Evolutionary conservation across 2,329 filamentous ascomycete genomes (phyloP).

Genomic region (Hymenoscyphus albidus): DNA sequence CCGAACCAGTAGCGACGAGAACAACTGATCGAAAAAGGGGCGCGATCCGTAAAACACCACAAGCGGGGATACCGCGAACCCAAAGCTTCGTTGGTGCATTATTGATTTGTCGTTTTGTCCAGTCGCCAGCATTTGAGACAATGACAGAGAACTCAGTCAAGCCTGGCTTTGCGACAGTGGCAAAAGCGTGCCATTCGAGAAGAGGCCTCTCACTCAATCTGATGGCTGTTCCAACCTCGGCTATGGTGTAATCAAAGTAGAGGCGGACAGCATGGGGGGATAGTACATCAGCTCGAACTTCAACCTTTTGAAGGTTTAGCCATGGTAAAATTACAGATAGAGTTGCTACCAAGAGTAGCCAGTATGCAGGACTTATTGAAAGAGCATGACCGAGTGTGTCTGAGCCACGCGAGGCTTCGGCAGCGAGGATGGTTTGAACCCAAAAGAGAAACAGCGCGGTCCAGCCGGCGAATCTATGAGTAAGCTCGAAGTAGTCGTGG

Average conservation of each 20-base stretch:
- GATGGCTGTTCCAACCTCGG: slow-evolving; percentile 52
- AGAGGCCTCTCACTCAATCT: slow-evolving; percentile 61
- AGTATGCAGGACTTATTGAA: slow-evolving; percentile 53
- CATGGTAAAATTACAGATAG: slow-evolving; percentile 67
- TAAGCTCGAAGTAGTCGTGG: slow-evolving; percentile 68
- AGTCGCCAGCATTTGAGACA: slow-evolving; percentile 71
- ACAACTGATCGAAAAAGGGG: slow-evolving; percentile 62
- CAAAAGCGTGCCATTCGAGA: slow-evolving; percentile 72
- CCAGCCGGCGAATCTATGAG: slow-evolving; percentile 74
- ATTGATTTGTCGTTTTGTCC: slow-evolving; percentile 62
- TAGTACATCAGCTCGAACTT: slow-evolving; percentile 61
- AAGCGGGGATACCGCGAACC: slow-evolving; percentile 50
- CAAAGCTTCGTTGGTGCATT: slow-evolving; percentile 59
- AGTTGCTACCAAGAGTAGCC: slow-evolving; percentile 65
- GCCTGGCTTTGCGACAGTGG: slow-evolving; percentile 31
- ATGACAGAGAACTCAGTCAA: slow-evolving; percentile 59
- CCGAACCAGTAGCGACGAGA: slow-evolving; percentile 68
- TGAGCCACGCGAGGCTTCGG: slow-evolving; percentile 39
- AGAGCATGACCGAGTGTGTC: slow-evolving; percentile 35
- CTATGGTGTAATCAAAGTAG: slow-evolving; percentile 55
- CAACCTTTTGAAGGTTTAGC: slow-evolving; percentile 64
- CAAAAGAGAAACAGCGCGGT: slow-evolving; percentile 61
- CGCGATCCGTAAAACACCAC: slow-evolving; percentile 64
- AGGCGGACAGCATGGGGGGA: slow-evolving; percentile 70
- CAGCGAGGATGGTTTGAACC: slow-evolving; percentile 54